Base-by-base conservation (phyloP, 1,284 basidiomycete genomes). In the Fistulinella cinereoalba region DNA sequence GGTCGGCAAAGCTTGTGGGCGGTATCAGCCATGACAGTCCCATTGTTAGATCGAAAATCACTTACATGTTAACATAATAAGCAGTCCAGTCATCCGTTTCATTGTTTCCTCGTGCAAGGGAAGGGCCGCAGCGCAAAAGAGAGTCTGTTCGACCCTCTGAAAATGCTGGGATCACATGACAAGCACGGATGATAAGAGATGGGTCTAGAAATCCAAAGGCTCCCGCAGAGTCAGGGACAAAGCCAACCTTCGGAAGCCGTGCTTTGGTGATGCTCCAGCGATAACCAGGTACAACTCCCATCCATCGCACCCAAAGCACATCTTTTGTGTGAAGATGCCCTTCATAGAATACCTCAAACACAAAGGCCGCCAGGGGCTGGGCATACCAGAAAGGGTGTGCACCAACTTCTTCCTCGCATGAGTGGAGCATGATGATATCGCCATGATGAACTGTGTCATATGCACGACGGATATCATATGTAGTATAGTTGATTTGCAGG, bases 1-100 rank as follows among this genome's bases (percentile, higher is more conserved):
- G n/a, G n/a, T 46, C 44, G 10, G 39, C 44, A 21, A 46, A 46
- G 9, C 44, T 46, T n/a, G 12, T 18, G n/a, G 15, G 4, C 11
- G 7, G 4, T 10, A 23, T 41, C 27, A 45, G 25, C 15, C 6
- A 29, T 16, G 9, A 23, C 15, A 31, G 13, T 4, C 13, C 13
- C 22, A 8, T 8, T 24, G 19, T 31, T 13, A 15, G 25, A 10
- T 6, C 22, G 16, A 19, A 43, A 33, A 50, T 6, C 10, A 15
- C 33, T 15, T 19, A 37, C 32, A 45, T 45, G 18, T 45, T 45
- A 10, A 45, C 37, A 33, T 39, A 45, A 21, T 33, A 45, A 5
- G 43, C 37, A 16, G 29, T 16, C 43, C 43, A 43, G 15, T 43
- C 34, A 16, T 43, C 34, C 4, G 23, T 1, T 19, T 21, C 6